Conservation (phyloP, 2,329 filamentous ascomycete genomes). For the Microdochium nivale region DNA sequence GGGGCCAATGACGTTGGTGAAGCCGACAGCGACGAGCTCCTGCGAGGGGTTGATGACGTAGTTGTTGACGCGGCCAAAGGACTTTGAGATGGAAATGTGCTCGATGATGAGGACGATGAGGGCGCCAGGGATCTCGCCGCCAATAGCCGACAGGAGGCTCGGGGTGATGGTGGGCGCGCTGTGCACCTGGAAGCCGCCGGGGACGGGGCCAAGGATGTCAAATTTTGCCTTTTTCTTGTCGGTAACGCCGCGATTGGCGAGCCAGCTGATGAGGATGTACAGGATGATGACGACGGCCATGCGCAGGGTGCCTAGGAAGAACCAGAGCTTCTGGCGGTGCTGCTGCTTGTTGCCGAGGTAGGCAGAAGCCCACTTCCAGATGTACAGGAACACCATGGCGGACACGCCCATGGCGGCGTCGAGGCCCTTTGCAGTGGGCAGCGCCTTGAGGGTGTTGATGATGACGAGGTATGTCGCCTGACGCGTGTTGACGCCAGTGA, state of each 20-base stretch:
- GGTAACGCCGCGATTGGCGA: constrained; percentile 53
- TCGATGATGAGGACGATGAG: constrained; percentile 95
- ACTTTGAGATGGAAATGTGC: constrained; percentile 95
- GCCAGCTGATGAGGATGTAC: constrained; percentile 83
- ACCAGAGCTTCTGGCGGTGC: constrained; percentile 62
- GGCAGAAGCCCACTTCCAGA: constrained; percentile 60
- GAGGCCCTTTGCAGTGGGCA: constrained; percentile 52
- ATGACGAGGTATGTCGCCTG: constrained; percentile 74
- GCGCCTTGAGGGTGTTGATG: constrained; percentile 70
- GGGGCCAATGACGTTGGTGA: constrained; percentile 78
- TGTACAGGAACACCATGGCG: constrained; percentile 68
- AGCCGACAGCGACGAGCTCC: constrained; percentile 88
- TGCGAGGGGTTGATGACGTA: constrained; percentile 94
- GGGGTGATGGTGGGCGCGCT: constrained; percentile 54
- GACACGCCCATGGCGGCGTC: constrained; percentile 87
- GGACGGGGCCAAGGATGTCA: constrained; percentile 58
- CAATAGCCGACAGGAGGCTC: constrained; percentile 53
- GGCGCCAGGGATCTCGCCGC: constrained; percentile 64
- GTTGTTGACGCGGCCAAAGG: constrained; percentile 91
- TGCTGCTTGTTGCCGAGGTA: constrained; percentile 62
- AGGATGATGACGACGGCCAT: constrained; percentile 87
- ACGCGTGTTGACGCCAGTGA: constrained; percentile 64
- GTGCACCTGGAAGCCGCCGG: constrained; percentile 66
- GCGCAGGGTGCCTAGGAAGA: constrained; percentile 85
- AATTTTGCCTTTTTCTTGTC: constrained; percentile 46